Evolutionary conservation across 306 rosid species (phyloP).

Genomic region (Albizia julibrissin): DNA sequence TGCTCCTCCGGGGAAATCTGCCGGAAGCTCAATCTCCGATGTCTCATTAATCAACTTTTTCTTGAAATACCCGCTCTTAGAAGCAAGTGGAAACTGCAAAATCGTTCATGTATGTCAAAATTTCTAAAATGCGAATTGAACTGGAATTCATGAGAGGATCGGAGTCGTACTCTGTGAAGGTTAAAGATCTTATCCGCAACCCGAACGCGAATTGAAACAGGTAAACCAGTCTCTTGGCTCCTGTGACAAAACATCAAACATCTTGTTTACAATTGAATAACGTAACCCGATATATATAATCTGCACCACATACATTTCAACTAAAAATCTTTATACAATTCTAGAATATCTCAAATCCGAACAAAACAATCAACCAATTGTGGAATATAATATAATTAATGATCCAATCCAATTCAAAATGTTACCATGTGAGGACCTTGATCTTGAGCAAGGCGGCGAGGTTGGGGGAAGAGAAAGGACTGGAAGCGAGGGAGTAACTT

Average conservation of each 20-base stretch:
- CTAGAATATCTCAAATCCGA: neutral
- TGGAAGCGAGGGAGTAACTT: constrained; percentile 51
- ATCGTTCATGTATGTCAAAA: neutral
- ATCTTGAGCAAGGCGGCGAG: constrained; percentile 82
- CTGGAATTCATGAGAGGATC: neutral
- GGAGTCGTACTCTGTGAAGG: constrained; percentile 68
- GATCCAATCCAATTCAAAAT: neutral
- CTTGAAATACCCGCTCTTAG: constrained; percentile 88
- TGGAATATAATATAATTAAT: neutral
- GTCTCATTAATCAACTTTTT: constrained; percentile 52
- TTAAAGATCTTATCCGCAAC: constrained; percentile 62
- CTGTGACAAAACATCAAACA: constrained; percentile 43
- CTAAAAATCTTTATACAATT: neutral
- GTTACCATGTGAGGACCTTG: constrained; percentile 82
- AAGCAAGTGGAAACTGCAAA: constrained; percentile 66
- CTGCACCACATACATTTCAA: neutral
- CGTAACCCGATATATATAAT: too few relatives aligned
- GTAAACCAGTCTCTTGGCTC: constrained; percentile 92
- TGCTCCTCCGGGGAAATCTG: constrained; percentile 79
- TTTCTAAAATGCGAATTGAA: neutral
- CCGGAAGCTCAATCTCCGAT: constrained; percentile 69
- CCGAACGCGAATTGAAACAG: constrained; percentile 63
- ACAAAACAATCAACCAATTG: neutral
- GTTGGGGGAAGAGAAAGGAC: constrained; percentile 84
- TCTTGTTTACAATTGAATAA: neutral